These are phyloP conservation scores for Aspergillus tubingensis DNA, from an alignment of 2,329 filamentous ascomycete species.

Conservation along the genomic window DNA sequence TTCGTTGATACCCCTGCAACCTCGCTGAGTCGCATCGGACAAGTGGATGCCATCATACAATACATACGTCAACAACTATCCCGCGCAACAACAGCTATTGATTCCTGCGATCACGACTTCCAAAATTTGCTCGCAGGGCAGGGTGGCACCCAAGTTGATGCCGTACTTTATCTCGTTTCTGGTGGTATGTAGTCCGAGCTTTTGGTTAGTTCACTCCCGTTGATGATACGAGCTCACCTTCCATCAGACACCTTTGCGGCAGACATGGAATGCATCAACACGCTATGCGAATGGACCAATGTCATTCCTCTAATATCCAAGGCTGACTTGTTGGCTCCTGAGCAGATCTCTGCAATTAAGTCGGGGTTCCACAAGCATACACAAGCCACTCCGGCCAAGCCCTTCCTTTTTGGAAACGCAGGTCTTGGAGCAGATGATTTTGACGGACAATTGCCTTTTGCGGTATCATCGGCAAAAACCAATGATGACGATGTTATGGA, in stretches of 20 bases:
- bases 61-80: constrained; percentile 73
- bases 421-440: constrained; percentile 25
- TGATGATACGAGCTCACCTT: constrained; percentile 14
- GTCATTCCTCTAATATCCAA: constrained; percentile 80
- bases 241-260: constrained; percentile 57
- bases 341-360: constrained; percentile 63
- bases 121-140: constrained; percentile 76
- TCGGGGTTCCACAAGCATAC: constrained; percentile 43
- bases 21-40: constrained; percentile 55
- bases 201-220: background rate
- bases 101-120: constrained; percentile 72
- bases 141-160: constrained; percentile 81
- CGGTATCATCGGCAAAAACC: constrained; percentile 72
- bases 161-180: constrained; percentile 77
- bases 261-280: constrained; percentile 72
- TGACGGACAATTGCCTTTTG: constrained; percentile 59
- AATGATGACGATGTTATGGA: constrained; percentile 84
- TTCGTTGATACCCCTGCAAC: constrained; percentile 80
- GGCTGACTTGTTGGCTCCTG: constrained; percentile 66
- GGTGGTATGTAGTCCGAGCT: constrained; percentile 58
- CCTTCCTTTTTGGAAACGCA: constrained; percentile 65
- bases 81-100: constrained; percentile 62
- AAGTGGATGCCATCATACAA: constrained; percentile 61
- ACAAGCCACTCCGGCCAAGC: constrained; percentile 55
- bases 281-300: constrained; percentile 73